Evolutionary conservation across 306 rosid species (phyloP).

Genomic region (Oemleria cerasiformis): DNA sequence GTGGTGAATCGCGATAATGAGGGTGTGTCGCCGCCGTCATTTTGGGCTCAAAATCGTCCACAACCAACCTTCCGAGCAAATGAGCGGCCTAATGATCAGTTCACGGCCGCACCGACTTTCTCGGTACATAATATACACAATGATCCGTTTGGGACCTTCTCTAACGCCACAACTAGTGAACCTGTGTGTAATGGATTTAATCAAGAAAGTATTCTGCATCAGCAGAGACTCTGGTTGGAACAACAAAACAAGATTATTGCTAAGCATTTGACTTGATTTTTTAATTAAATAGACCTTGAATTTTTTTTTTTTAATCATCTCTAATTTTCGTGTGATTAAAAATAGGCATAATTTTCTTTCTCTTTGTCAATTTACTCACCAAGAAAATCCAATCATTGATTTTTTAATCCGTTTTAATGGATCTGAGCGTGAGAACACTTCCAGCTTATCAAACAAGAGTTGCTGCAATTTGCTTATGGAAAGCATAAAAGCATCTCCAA

Average conservation of each 20-base stretch:
- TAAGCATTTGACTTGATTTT: constrained; percentile 37
- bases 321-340: not conserved
- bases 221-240: constrained; percentile 68
- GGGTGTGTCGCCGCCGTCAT: not conserved
- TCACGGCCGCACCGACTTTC: constrained; percentile 3
- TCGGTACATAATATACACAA: constrained; percentile 9
- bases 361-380: not conserved
- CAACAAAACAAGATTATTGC: constrained; percentile 76
- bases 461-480: not conserved
- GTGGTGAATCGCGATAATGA: not conserved
- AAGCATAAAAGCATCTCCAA: not conserved
- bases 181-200: constrained; percentile 25
- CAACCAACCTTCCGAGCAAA: not conserved
- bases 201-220: constrained; percentile 33
- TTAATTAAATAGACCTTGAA: not conserved
- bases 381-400: not conserved
- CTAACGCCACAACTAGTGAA: constrained; percentile 10
- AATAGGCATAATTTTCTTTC: not conserved
- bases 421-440: not conserved
- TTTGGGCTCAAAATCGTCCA: not conserved
- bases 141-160: constrained; percentile 59
- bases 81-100: not conserved
- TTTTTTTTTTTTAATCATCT: not conserved
- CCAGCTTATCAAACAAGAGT: not conserved
- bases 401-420: not conserved